Conservation (phyloP, 169 alveolate genomes). For the Plasmodium sp. region DNA sequence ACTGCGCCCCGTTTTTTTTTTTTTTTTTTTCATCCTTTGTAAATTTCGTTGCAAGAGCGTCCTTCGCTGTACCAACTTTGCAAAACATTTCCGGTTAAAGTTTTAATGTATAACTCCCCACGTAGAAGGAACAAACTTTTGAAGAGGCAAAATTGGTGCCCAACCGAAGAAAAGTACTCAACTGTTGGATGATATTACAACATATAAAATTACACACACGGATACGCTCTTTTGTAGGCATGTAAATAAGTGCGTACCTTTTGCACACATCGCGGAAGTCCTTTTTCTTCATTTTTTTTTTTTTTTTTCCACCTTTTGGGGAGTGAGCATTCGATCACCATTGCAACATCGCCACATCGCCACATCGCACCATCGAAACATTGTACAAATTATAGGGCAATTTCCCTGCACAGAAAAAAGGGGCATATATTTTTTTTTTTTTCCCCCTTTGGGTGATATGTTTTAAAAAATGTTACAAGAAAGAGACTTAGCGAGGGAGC, state of each 20-base stretch:
- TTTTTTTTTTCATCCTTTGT: not conserved
- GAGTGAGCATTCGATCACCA: not conserved
- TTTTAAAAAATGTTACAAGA: constrained; percentile 77
- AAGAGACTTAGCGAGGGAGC: constrained; percentile 92
- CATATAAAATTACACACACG: not conserved
- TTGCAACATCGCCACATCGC: too few relatives aligned
- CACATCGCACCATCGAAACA: not conserved
- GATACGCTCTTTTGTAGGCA: not conserved
- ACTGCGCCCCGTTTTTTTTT: not conserved
- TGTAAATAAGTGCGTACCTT: not conserved
- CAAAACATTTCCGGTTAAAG: not conserved
- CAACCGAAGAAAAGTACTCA: not conserved
- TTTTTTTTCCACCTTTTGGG: not conserved
- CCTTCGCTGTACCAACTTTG: not conserved
- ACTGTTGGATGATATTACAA: not conserved
- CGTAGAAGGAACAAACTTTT: not conserved
- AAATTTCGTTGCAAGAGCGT: not conserved
- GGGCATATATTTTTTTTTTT: not conserved
- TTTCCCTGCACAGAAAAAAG: not conserved
- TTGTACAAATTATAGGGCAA: not conserved
- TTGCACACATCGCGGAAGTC: not conserved
- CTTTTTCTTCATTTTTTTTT: not conserved
- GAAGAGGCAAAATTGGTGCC: not conserved
- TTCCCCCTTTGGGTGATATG: constrained; percentile 8
- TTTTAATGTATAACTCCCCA: not conserved